Percentiles rank a stretch among this genome's conserved stretches.
Conservation (phyloP, 495 filamentous ascomycete genomes). For the Aspergillus kassunensis region DNA sequence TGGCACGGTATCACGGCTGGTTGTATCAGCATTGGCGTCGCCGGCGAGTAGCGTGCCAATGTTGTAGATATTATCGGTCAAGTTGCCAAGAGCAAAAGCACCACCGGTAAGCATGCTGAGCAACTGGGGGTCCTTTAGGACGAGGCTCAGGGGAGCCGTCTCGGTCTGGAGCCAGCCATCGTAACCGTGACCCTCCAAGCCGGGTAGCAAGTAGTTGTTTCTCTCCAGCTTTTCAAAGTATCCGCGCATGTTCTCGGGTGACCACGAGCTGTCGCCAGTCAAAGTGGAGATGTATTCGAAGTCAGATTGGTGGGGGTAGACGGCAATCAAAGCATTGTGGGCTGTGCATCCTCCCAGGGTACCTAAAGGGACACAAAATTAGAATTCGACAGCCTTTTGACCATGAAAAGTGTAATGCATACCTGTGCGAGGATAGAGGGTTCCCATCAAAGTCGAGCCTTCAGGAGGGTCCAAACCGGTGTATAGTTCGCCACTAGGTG, state of each 20-base stretch:
- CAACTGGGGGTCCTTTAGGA: slow-evolving; percentile 49
- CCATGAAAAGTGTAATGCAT: too few relatives aligned
- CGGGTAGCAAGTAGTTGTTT: slow-evolving; percentile 46
- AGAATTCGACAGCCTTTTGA: too few relatives aligned
- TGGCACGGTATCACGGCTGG: slow-evolving; percentile 32
- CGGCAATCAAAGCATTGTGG: slow-evolving; percentile 45
- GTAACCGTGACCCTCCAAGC: slow-evolving; percentile 49
- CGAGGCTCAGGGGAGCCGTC: slow-evolving; percentile 42
- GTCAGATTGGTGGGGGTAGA: slow-evolving; percentile 41
- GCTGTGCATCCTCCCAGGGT: slow-evolving; percentile 45
- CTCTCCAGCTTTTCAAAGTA: slow-evolving; percentile 49
- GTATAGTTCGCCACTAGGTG: slow-evolving; percentile 35
- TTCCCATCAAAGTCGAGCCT: slow-evolving; percentile 38
- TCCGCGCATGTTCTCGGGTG: slow-evolving; percentile 38
- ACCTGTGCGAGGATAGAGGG: slow-evolving; percentile 44
- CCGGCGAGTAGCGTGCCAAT: slow-evolving; percentile 42
- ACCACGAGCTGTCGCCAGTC: slow-evolving; percentile 43
- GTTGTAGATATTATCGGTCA: slow-evolving; percentile 34
- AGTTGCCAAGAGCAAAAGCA: slow-evolving; percentile 46
- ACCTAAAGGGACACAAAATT: too few relatives aligned
- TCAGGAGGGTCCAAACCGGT: slow-evolving; percentile 35
- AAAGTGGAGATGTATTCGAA: slow-evolving; percentile 44
- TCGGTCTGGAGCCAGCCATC: slow-evolving; percentile 55
- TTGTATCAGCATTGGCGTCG: slow-evolving; percentile 49
- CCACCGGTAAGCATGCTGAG: slow-evolving; percentile 47